Conservation (phyloP, 2,329 filamentous ascomycete genomes). For the Fusarium siculi region DNA sequence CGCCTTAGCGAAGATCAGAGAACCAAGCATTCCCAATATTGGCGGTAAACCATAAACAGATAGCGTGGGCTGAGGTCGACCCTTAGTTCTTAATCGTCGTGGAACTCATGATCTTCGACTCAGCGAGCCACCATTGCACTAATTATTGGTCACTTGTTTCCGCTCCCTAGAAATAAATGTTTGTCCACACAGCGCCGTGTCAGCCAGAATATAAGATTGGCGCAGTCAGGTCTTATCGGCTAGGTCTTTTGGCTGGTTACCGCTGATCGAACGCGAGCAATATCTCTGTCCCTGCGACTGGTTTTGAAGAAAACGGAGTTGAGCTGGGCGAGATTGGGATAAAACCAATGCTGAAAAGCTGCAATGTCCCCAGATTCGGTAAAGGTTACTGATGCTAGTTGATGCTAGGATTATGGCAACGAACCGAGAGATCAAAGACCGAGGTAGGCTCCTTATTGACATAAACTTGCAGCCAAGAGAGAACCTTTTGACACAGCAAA, state of each 20-base stretch:
- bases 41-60: not conserved
- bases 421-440: accelerated
- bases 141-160: accelerated
- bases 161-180: not conserved
- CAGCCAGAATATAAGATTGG: accelerated
- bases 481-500: too few relatives aligned
- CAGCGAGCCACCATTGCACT: not conserved
- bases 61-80: not conserved
- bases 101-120: not conserved
- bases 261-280: not conserved
- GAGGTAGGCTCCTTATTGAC: not conserved
- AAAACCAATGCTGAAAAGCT: not conserved
- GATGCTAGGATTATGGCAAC: not conserved
- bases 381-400: not conserved
- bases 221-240: not conserved
- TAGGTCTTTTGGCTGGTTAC: not conserved
- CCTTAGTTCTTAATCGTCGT: not conserved
- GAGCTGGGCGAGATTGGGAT: accelerated
- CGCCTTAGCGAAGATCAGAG: not conserved
- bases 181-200: not conserved
- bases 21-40: not conserved
- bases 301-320: not conserved
- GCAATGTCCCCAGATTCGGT: accelerated
- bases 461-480: too few relatives aligned
- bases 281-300: not conserved